phyloP scores from a whole-genome alignment of 176 grass and related monocot genomes.

The Otatea glauca region DNA sequence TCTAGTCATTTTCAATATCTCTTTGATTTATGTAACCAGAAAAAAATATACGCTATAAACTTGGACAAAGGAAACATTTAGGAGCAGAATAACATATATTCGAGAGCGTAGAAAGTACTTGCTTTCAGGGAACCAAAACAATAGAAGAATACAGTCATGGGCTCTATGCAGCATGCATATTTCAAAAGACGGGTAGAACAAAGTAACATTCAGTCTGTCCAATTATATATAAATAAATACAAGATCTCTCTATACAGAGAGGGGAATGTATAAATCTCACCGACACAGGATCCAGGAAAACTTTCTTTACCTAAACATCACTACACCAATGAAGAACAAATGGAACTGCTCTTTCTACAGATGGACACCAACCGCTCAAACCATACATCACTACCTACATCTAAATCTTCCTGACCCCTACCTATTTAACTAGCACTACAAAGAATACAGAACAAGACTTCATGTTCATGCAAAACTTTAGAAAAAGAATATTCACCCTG shows the following conservation, averaged over 20 bases:
- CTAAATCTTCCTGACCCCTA: background rate
- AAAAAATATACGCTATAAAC: too few species aligned
- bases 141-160: background rate
- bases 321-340: background rate
- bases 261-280: background rate
- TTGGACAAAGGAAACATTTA: too few species aligned
- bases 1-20: too few species aligned
- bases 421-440: constrained; percentile 22
- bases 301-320: background rate
- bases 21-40: too few species aligned
- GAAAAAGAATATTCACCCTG: constrained; percentile 38
- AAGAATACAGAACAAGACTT: constrained; percentile 23
- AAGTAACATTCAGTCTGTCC: too few species aligned
- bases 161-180: too few species aligned
- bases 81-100: too few species aligned
- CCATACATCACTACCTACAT: constrained; percentile 23
- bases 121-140: background rate
- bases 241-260: background rate
- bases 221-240: constrained; percentile 10
- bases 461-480: background rate
- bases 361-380: background rate
- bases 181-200: too few species aligned
- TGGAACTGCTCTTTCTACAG: constrained; percentile 29
- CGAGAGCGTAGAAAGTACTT: too few species aligned
- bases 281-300: background rate